Percentiles rank a stretch among this genome's conserved stretches.
These are phyloP conservation scores for Hirschfeldia incana DNA, from an alignment of 345 rosid species.

Conservation along the genomic window DNA sequence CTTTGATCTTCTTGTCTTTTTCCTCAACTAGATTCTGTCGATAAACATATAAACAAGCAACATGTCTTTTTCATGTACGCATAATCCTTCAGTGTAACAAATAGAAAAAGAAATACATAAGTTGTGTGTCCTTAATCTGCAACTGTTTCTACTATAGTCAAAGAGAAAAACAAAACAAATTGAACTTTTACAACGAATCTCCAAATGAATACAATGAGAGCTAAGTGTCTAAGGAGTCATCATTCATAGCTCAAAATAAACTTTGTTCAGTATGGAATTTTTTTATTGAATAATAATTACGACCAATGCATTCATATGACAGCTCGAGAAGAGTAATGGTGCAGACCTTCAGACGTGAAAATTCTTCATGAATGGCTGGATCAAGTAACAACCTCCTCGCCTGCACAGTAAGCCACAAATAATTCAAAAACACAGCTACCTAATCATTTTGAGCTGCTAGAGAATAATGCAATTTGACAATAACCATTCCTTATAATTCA, in stretches of 20 bases:
- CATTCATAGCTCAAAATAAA: slow-evolving; percentile 1
- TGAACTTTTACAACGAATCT: not conserved
- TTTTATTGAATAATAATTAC: not conserved
- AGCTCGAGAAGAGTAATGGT: slow-evolving; percentile 25
- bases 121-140: not conserved
- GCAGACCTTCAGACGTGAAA: slow-evolving; percentile 81
- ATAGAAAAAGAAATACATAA: too few species aligned
- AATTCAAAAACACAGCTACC: not conserved
- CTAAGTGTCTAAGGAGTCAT: not conserved
- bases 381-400: slow-evolving; percentile 90
- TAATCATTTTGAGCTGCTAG: not conserved
- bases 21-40: slow-evolving; percentile 85
- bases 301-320: not conserved
- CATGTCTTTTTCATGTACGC: slow-evolving; percentile 1
- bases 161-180: not conserved
- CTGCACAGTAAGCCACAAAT: slow-evolving; percentile 45
- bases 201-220: not conserved
- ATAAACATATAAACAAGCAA: not conserved
- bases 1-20: slow-evolving; percentile 94
- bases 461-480: not conserved
- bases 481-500: slow-evolving; percentile 9
- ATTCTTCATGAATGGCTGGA: slow-evolving; percentile 98
- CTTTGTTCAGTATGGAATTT: not conserved
- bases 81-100: not conserved
- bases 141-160: not conserved